Percentiles rank a stretch among this genome's conserved stretches.
Evolutionary conservation across 495 filamentous ascomycete species (phyloP).

Genomic region (Penicillium verhagenii): DNA sequence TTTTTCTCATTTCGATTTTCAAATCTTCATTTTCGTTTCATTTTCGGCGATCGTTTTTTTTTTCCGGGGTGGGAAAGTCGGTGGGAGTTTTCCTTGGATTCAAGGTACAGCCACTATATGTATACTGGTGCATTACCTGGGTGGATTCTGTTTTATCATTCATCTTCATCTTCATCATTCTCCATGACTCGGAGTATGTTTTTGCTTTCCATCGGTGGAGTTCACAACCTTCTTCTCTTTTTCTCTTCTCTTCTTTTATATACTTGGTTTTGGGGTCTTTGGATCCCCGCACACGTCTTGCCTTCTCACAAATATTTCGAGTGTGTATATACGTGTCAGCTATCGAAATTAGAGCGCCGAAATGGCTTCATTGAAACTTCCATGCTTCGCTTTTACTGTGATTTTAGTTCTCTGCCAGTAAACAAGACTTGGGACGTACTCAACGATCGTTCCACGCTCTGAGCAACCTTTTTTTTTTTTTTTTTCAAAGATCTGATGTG

Average conservation of each 20-base stretch:
- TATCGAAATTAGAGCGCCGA: not conserved
- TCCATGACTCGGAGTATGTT: constrained; percentile 10
- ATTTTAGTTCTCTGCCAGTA: too few species aligned
- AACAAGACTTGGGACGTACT: too few species aligned
- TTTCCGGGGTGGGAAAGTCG: not conserved
- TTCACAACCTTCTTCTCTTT: not conserved
- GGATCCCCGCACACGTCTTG: not conserved
- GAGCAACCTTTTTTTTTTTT: too few species aligned
- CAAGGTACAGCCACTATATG: constrained; percentile 8
- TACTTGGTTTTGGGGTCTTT: not conserved
- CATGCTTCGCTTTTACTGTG: too few species aligned
- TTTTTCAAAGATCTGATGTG: too few species aligned
- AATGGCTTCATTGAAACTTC: too few species aligned
- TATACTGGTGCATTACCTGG: constrained; percentile 15
- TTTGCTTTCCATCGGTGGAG: constrained; percentile 8
- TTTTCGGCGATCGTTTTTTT: constrained; percentile 1
- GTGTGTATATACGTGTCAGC: not conserved
- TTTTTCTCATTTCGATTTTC: too few species aligned
- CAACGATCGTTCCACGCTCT: too few species aligned
- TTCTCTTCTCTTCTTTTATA: not conserved
- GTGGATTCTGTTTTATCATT: too few species aligned
- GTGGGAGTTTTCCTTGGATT: constrained; percentile 1
- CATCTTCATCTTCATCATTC: constrained; percentile 3
- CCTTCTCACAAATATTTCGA: not conserved
- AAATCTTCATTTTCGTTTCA: constrained; percentile 1